phyloP scores from a whole-genome alignment of 2,329 filamentous ascomycete species.

The Botrytis galanthina region DNA sequence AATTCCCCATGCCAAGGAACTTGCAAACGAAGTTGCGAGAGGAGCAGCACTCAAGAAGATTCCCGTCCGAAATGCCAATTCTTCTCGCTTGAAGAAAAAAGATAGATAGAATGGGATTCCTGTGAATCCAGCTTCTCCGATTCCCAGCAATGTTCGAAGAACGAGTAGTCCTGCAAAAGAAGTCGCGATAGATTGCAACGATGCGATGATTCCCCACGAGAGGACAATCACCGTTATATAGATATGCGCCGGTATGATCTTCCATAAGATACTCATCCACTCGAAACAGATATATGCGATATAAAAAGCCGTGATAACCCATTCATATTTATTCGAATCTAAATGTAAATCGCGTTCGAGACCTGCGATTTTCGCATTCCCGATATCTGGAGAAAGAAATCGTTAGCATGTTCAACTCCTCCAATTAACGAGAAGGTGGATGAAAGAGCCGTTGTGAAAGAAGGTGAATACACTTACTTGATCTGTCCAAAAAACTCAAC shows the following conservation, averaged over 20 bases:
- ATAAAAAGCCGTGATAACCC: constrained; percentile 61
- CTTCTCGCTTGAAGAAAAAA: constrained; percentile 63
- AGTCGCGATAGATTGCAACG: constrained; percentile 64
- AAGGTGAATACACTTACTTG: constrained; percentile 66
- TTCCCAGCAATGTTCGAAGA: constrained; percentile 56
- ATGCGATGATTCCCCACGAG: constrained; percentile 77
- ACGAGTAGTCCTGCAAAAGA: constrained; percentile 60
- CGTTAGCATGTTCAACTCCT: background rate
- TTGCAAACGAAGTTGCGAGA: constrained; percentile 78
- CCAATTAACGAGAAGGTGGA: background rate
- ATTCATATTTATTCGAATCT: constrained; percentile 54
- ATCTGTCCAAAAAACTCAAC: constrained; percentile 81
- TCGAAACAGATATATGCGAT: constrained; percentile 62
- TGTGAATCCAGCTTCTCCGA: constrained; percentile 64
- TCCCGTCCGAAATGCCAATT: constrained; percentile 81
- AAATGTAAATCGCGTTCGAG: constrained; percentile 60
- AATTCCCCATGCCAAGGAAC: constrained; percentile 75
- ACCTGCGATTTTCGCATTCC: constrained; percentile 62
- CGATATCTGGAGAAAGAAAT: constrained; percentile 49
- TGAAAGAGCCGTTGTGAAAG: background rate
- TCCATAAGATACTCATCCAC: constrained; percentile 64
- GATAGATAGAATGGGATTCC: constrained; percentile 63
- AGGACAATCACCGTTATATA: constrained; percentile 63
- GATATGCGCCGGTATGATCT: constrained; percentile 57
- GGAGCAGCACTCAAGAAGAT: constrained; percentile 84